Evolutionary conservation across 1,284 basidiomycete genomes (phyloP).

Genomic region (Marasmius oreades): DNA sequence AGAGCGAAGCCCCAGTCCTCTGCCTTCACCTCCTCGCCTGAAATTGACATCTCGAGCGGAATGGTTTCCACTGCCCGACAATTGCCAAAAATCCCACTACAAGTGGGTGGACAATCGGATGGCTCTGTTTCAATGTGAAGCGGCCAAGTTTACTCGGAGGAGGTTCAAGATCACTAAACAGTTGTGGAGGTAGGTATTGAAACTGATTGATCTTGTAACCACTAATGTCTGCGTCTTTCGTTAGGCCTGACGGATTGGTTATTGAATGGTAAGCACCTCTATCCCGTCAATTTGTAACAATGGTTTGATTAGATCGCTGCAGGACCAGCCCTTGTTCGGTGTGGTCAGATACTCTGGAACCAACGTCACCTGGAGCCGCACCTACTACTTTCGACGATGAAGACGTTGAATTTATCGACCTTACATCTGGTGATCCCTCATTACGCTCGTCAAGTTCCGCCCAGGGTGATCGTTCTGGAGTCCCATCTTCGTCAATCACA

Average conservation of each 20-base stretch:
- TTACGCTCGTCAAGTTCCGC: too few relatives aligned
- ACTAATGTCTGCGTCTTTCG: neutral
- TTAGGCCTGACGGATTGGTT: neutral
- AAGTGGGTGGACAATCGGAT: neutral
- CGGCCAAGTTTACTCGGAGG: neutral
- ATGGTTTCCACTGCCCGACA: neutral
- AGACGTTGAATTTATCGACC: neutral
- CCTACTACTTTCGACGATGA: neutral
- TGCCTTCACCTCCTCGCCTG: neutral
- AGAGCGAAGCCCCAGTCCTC: neutral
- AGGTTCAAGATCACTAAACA: neutral
- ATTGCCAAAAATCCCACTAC: neutral
- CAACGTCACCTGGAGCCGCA: neutral
- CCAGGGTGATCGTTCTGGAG: too few relatives aligned
- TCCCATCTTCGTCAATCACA: too few relatives aligned
- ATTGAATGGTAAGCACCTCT: neutral
- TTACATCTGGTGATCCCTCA: neutral
- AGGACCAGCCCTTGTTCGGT: neutral
- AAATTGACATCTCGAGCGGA: neutral
- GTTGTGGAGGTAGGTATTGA: neutral
- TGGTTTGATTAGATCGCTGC: neutral
- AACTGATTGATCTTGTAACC: neutral
- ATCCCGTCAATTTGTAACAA: neutral
- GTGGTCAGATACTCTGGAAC: neutral
- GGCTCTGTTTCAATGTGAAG: neutral